phyloP scores from a whole-genome alignment of 176 grass and related monocot genomes.

The Elaeis guineensis region DNA sequence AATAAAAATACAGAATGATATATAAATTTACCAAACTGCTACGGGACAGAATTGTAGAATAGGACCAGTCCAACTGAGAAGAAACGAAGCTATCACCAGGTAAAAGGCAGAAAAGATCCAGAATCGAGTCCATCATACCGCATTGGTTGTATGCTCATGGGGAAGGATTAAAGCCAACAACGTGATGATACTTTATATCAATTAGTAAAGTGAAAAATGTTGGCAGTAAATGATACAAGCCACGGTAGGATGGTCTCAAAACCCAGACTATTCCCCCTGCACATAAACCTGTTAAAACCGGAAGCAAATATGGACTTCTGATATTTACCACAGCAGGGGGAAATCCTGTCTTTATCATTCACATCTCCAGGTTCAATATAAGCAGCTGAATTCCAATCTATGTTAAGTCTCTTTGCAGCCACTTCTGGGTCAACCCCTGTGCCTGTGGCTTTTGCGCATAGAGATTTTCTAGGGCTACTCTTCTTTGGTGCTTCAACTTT shows the following conservation, averaged over 20 bases:
- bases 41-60: slow-evolving; percentile 96
- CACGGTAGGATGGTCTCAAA: too few relatives aligned
- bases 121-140: too few relatives aligned
- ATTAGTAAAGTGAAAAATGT: too few relatives aligned
- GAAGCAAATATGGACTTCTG: too few relatives aligned
- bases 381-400: slow-evolving; percentile 81
- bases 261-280: too few relatives aligned
- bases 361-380: slow-evolving; percentile 59
- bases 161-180: too few relatives aligned
- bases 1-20: slow-evolving; percentile 1
- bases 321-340: slow-evolving; percentile 69
- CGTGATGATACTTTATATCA: too few relatives aligned
- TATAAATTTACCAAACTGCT: slow-evolving; percentile 5
- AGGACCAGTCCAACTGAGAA: slow-evolving; percentile 79
- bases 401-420: slow-evolving; percentile 84
- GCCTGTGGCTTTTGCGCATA: slow-evolving; percentile 81
- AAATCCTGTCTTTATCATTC: slow-evolving; percentile 50
- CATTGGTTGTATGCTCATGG: too few relatives aligned
- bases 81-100: slow-evolving; percentile 70
- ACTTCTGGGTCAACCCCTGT: slow-evolving; percentile 73
- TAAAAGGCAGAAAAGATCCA: slow-evolving; percentile 26
- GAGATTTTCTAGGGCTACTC: slow-evolving; percentile 59
- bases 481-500: slow-evolving; percentile 64
- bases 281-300: too few relatives aligned
- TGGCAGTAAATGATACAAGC: too few relatives aligned